Percentiles rank a stretch among this genome's conserved stretches.
Evolutionary conservation across 2,329 filamentous ascomycete species (phyloP).

Genomic region (Phoma sp.): DNA sequence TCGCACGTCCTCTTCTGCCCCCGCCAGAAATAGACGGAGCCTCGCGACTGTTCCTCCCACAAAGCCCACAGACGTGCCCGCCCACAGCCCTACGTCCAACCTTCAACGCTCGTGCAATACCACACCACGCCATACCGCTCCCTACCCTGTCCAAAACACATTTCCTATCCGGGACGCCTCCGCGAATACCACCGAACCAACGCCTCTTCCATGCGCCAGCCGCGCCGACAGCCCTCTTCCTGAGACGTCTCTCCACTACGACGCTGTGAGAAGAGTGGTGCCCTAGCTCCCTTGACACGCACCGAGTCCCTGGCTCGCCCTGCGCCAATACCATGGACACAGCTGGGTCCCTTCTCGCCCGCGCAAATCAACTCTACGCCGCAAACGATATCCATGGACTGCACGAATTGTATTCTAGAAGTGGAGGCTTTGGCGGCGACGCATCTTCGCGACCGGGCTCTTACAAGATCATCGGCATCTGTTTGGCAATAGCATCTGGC

Average conservation of each 20-base stretch:
- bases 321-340: constrained; percentile 51
- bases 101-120: neutral
- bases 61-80: neutral
- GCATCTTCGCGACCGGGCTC: constrained; percentile 56
- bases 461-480: constrained; percentile 88
- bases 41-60: neutral
- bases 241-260: constrained; percentile 7
- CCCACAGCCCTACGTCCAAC: neutral
- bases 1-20: neutral
- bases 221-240: constrained; percentile 10
- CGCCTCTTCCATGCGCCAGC: constrained; percentile 22
- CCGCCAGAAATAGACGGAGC: neutral
- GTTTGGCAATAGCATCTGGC: constrained; percentile 84
- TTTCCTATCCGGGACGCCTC: constrained; percentile 21
- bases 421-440: constrained; percentile 44
- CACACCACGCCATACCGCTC: neutral
- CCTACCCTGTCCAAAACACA: constrained; percentile 15
- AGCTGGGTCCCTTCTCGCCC: constrained; percentile 37
- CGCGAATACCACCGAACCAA: constrained; percentile 13
- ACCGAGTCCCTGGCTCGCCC: constrained; percentile 16
- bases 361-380: constrained; percentile 7
- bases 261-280: constrained; percentile 16
- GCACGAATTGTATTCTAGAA: constrained; percentile 55
- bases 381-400: constrained; percentile 3
- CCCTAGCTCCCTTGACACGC: constrained; percentile 19